Conservation (phyloP, 352 stramenopile species). For the Globisporangium takayamanum region DNA sequence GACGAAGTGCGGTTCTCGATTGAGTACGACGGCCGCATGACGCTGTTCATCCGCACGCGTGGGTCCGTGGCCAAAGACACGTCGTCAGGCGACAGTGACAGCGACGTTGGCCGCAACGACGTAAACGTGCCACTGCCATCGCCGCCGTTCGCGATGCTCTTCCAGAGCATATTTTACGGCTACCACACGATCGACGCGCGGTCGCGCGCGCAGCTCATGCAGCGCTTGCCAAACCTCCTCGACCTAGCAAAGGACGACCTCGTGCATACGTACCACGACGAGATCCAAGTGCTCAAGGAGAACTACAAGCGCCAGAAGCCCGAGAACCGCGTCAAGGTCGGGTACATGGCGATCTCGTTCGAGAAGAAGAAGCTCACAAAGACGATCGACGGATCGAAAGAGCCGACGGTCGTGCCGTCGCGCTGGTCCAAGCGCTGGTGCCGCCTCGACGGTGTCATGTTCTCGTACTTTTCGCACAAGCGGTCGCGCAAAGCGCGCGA, state of each 20-base stretch:
- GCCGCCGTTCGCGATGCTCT: slow-evolving; percentile 43
- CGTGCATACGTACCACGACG: slow-evolving; percentile 80
- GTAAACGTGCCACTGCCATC: slow-evolving; percentile 25
- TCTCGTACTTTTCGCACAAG: slow-evolving; percentile 83
- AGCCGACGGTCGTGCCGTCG: slow-evolving; percentile 46
- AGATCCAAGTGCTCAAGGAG: slow-evolving; percentile 73
- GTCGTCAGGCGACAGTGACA: slow-evolving; percentile 13
- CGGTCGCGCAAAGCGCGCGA: slow-evolving; percentile 61
- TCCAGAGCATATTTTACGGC: slow-evolving; percentile 73
- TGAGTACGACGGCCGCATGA: slow-evolving; percentile 29
- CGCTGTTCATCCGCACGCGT: slow-evolving; percentile 36
- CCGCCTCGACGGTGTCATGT: slow-evolving; percentile 63
- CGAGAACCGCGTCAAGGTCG: slow-evolving; percentile 75
- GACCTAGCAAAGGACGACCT: slow-evolving; percentile 73
- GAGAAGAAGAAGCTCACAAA: slow-evolving; percentile 57
- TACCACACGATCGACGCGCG: slow-evolving; percentile 56
- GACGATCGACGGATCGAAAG: slow-evolving; percentile 49
- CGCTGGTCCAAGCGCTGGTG: slow-evolving; percentile 85
- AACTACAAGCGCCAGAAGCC: slow-evolving; percentile 81
- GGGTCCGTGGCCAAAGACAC: slow-evolving; percentile 24
- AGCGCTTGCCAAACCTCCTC: slow-evolving; percentile 58
- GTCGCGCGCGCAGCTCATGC: slow-evolving; percentile 55
- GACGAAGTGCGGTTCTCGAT: slow-evolving; percentile 59
- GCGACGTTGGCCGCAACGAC: slow-evolving; percentile 9
- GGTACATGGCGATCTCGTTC: slow-evolving; percentile 69